A percentile compares a stretch with the other conserved stretches of the same genome.
Evolutionary conservation across 345 rosid genomes (phyloP).

Genomic region (Salix suchowensis): DNA sequence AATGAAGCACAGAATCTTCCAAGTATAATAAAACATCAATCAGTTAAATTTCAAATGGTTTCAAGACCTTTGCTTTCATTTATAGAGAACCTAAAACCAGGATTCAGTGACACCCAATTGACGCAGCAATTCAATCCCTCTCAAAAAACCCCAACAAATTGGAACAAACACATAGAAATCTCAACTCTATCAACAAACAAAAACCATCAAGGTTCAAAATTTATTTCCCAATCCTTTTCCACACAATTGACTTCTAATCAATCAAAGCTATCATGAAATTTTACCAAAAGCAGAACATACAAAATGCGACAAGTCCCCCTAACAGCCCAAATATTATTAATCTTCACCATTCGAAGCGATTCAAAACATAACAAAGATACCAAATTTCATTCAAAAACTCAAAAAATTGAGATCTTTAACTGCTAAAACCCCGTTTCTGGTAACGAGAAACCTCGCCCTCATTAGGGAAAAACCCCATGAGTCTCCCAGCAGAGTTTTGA

Average conservation of each 20-base stretch:
- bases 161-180: neutral
- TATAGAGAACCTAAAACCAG: neutral
- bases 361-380: neutral
- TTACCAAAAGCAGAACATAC: neutral
- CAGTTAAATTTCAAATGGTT: neutral
- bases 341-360: neutral
- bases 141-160: neutral
- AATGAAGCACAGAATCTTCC: neutral
- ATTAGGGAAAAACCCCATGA: constrained; percentile 95
- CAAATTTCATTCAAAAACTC: neutral
- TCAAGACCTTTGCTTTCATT: neutral
- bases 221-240: neutral
- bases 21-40: neutral
- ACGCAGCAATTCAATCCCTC: neutral
- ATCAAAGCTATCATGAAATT: neutral
- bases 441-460: constrained; percentile 73
- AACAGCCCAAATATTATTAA: neutral
- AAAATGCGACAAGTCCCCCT: neutral
- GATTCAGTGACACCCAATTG: neutral
- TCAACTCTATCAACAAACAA: neutral
- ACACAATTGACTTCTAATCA: neutral
- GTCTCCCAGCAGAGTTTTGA: constrained; percentile 92
- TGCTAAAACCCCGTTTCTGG: constrained; percentile 19
- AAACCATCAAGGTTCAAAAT: neutral
- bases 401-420: neutral